Evolutionary conservation across 2,329 filamentous ascomycete genomes (phyloP).

Genomic region (Chaetomiaceae sp.): DNA sequence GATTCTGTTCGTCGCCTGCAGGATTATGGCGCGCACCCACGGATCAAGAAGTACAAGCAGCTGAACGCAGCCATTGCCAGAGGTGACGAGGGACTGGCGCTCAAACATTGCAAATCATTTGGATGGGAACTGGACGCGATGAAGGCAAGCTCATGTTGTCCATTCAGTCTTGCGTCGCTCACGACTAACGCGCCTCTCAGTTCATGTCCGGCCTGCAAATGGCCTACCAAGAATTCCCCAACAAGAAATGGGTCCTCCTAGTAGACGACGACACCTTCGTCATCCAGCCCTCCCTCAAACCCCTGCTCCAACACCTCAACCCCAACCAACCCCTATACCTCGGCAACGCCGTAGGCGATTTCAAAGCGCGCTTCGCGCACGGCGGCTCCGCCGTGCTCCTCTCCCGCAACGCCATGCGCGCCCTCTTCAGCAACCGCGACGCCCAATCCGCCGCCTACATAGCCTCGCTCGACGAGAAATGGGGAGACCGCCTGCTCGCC

Average conservation of each 20-base stretch:
- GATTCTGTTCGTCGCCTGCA: conserved; percentile 29
- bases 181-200: conserved; percentile 26
- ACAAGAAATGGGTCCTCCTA: conserved; percentile 55
- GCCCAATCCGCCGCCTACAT: conserved; percentile 40
- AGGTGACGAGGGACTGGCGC: conserved; percentile 34
- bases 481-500: conserved; percentile 49
- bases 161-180: background rate
- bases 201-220: conserved; percentile 51
- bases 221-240: conserved; percentile 42
- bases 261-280: conserved; percentile 54
- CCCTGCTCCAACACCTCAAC: conserved; percentile 45
- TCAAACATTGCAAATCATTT: conserved; percentile 32
- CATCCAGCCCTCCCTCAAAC: conserved; percentile 41
- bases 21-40: conserved; percentile 23
- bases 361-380: conserved; percentile 49
- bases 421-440: conserved; percentile 38
- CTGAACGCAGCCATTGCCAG: conserved; percentile 34
- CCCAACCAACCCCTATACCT: conserved; percentile 42
- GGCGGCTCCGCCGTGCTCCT: conserved; percentile 50
- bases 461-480: conserved; percentile 45
- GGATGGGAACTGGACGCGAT: conserved; percentile 47
- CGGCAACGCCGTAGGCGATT: conserved; percentile 53
- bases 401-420: conserved; percentile 44
- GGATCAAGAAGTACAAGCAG: conserved; percentile 36
- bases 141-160: conserved; percentile 33